These are phyloP conservation scores for Purshia tridentata DNA, from an alignment of 306 rosid species.

Conservation along the genomic window DNA sequence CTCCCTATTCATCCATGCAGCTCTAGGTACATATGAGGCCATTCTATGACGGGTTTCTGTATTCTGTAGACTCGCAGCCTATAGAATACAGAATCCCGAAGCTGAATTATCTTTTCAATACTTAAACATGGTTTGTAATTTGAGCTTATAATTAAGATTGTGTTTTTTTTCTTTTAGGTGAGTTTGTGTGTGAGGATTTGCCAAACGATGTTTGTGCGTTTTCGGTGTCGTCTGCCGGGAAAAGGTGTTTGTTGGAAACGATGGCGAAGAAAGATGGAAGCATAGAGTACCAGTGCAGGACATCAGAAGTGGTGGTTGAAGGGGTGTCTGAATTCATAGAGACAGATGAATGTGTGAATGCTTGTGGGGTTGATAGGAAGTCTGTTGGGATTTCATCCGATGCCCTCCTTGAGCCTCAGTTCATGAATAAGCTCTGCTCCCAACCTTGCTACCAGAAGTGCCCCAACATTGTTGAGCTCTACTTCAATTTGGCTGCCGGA, in stretches of 20 bases:
- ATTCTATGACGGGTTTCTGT: no score
- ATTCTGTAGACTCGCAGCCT: no score
- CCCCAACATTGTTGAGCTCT: slow-evolving; percentile 71
- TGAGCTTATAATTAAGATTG: not conserved
- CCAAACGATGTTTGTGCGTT: slow-evolving; percentile 60
- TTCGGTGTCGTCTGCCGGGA: slow-evolving; percentile 79
- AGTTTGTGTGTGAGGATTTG: slow-evolving; percentile 61
- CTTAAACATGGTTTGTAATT: not conserved
- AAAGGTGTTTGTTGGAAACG: slow-evolving; percentile 79
- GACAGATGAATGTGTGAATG: slow-evolving; percentile 55
- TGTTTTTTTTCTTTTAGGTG: slow-evolving; percentile 29
- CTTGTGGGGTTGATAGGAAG: slow-evolving; percentile 74
- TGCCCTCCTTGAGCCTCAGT: slow-evolving; percentile 67
- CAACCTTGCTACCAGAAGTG: slow-evolving; percentile 65
- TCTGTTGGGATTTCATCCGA: slow-evolving; percentile 80
- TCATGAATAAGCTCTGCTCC: slow-evolving; percentile 68
- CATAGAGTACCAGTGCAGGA: slow-evolving; percentile 59
- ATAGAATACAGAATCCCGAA: no score
- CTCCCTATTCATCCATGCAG: slow-evolving; percentile 49
- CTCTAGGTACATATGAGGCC: slow-evolving; percentile 64
- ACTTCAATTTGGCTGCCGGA: slow-evolving; percentile 76
- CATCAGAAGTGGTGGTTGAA: slow-evolving; percentile 76
- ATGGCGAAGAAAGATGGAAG: slow-evolving; percentile 34
- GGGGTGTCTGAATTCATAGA: slow-evolving; percentile 66
- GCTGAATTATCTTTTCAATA: no score